Base-by-base conservation (phyloP, 768 basidiomycete genomes). In the Symmetrospora coprosmae region DNA sequence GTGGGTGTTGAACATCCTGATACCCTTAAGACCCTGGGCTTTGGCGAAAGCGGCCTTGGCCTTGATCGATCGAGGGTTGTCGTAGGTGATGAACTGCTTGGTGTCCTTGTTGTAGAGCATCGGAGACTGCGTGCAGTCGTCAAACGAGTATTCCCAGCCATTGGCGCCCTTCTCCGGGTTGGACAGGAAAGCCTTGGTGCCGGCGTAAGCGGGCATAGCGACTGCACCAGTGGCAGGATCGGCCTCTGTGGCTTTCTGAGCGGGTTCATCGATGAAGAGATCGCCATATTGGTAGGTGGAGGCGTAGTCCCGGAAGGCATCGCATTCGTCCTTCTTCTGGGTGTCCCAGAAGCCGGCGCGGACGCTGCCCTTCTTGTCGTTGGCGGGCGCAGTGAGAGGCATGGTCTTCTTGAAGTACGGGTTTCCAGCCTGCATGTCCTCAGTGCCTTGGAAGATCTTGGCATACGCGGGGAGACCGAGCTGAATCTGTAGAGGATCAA, bases 1-100 rank as follows among this genome's bases (percentile, higher is more conserved):
- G 11, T 27, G n/a, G 5, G 38, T n/a, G 16, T 23, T 17, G 38
- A 28, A 53, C 5, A 53, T 16, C 37, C 19, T 37, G 25, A 53
- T 40, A n/a, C 51, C 51, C n/a, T 11, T 17, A 7, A 53, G 51
- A 14, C 51, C 51, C 37, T 53, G 51, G 5, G 21, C 23, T 40
- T 53, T 53, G 5, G 51, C 51, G 23, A 23, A 53, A 9, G n/a
- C 33, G 19, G 51, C 51, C 28, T 53, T 53, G 11, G 51, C 51
- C 5, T 13, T 39, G 6, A 53, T 53, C 7, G 27, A 34, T 7
- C 5, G 11, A 11, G 51, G 51, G 37, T 53, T 39, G 38, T 53
- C 51, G 23, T 53, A 53, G 16, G 51, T 53, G 21, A 53, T 39
- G 51, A 53, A 53, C 16, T 7, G n/a, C 21, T 34, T 23, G 19